A percentile compares a stretch with the other conserved stretches of the same genome.
Evolutionary conservation across 164 flowering plant species (phyloP).

Genomic region (Nelumbo lutea): DNA sequence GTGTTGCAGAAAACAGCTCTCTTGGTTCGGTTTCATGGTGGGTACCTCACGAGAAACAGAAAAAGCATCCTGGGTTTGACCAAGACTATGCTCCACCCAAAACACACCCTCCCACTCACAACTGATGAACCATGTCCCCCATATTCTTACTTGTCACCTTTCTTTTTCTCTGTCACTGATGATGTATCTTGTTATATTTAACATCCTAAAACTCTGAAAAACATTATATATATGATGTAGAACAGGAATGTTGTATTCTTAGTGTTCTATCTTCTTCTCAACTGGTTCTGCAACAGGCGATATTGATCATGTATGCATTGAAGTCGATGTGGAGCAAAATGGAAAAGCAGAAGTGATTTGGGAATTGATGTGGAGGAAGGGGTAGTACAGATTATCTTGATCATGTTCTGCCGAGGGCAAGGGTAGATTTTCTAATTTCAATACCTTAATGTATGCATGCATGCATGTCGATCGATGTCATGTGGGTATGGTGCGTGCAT

Average conservation of each 20-base stretch:
- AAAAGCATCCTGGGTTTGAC: slow-evolving; percentile 27
- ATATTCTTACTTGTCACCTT: neutral
- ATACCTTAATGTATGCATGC: neutral
- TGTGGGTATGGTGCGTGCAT: neutral
- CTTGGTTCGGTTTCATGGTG: slow-evolving; percentile 23
- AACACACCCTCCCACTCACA: slow-evolving; percentile 70
- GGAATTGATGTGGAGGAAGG: slow-evolving; percentile 11
- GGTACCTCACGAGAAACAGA: slow-evolving; percentile 20
- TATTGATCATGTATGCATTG: neutral
- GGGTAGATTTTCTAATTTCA: slow-evolving; percentile 13
- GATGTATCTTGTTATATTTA: neutral
- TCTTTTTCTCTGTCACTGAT: neutral
- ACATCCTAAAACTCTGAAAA: neutral
- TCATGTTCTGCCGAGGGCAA: slow-evolving; percentile 21
- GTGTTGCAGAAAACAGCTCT: slow-evolving; percentile 16
- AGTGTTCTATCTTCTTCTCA: slow-evolving; percentile 13
- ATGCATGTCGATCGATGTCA: slow-evolving; percentile 9
- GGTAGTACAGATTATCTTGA: slow-evolving; percentile 16
- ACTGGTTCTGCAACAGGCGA: slow-evolving; percentile 18
- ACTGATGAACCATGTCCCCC: slow-evolving; percentile 27
- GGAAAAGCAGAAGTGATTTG: neutral
- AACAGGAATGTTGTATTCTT: neutral
- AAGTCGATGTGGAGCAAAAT: neutral
- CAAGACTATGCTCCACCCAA: slow-evolving; percentile 57
- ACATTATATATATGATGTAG: slow-evolving; percentile 1